Percentiles rank a stretch among this genome's conserved stretches.
These are phyloP conservation scores for Marasmius oreades DNA, from an alignment of 1,284 basidiomycete genomes.

Conservation along the genomic window DNA sequence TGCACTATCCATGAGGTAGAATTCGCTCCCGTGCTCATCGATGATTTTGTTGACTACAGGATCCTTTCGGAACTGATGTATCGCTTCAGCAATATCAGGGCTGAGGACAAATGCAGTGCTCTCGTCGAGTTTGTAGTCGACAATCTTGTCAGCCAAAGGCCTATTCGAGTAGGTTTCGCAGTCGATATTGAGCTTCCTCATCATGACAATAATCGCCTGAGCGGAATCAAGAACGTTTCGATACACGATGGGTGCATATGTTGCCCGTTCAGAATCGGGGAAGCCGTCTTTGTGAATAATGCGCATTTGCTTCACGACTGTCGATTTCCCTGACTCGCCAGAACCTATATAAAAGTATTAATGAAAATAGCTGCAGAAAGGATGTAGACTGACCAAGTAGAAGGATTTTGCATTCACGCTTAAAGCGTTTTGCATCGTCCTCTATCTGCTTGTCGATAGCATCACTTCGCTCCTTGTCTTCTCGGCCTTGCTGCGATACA, in stretches of 20 bases:
- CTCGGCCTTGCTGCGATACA: constrained; percentile 8
- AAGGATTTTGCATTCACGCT: constrained; percentile 7
- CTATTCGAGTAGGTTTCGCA: constrained; percentile 64
- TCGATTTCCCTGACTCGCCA: constrained; percentile 72
- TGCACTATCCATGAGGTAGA: constrained; percentile 7
- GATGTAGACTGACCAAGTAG: constrained; percentile 3
- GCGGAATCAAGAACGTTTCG: constrained; percentile 75
- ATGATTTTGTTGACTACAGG: constrained; percentile 84
- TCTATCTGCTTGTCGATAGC: constrained; percentile 8
- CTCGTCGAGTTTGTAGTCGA: constrained; percentile 45
- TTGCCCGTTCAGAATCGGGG: constrained; percentile 63
- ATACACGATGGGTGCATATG: constrained; percentile 72
- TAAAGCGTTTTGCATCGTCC: constrained; percentile 9
- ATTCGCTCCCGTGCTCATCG: constrained; percentile 69
- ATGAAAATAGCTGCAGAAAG: neutral
- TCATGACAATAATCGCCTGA: constrained; percentile 63
- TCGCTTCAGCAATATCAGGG: constrained; percentile 72
- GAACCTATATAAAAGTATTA: constrained; percentile 22
- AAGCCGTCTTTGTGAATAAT: constrained; percentile 89
- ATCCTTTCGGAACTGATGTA: constrained; percentile 87
- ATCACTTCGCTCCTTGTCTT: constrained; percentile 9
- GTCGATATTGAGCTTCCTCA: constrained; percentile 75
- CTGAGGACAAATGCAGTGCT: constrained; percentile 43
- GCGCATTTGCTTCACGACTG: constrained; percentile 93
- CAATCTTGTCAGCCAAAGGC: constrained; percentile 59